Percentiles rank a stretch among this genome's conserved stretches.
Evolutionary conservation across 2,329 filamentous ascomycete genomes (phyloP).

Genomic region (Cadophora malorum): DNA sequence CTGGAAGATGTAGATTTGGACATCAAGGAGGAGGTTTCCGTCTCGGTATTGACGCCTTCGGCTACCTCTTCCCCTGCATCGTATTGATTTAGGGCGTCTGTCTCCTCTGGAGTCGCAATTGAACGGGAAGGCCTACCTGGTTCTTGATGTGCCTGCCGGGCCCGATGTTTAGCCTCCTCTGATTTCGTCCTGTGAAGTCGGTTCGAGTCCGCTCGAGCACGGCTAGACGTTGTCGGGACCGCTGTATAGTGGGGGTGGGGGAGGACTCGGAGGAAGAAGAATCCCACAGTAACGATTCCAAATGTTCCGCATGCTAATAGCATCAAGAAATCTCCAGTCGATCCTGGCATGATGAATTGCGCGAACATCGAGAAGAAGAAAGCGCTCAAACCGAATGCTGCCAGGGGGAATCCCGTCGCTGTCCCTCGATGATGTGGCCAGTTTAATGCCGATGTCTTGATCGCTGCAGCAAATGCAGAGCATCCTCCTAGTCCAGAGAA

Average conservation of each 20-base stretch:
- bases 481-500: constrained; percentile 89
- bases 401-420: constrained; percentile 90
- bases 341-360: constrained; percentile 78
- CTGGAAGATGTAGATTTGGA: constrained; percentile 62
- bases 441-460: constrained; percentile 88
- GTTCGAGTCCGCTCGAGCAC: constrained; percentile 41
- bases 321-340: constrained; percentile 81
- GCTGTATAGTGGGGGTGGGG: constrained; percentile 57
- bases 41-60: constrained; percentile 47
- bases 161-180: constrained; percentile 50
- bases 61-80: constrained; percentile 42
- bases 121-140: constrained; percentile 65
- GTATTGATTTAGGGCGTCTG: constrained; percentile 42
- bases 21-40: constrained; percentile 82
- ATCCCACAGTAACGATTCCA: constrained; percentile 73
- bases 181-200: constrained; percentile 54
- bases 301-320: constrained; percentile 83
- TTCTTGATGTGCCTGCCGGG: constrained; percentile 54
- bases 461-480: constrained; percentile 84
- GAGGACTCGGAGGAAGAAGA: constrained; percentile 84
- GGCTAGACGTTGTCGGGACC: constrained; percentile 47
- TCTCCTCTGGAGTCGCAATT: constrained; percentile 43
- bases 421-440: constrained; percentile 92
- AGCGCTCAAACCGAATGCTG: constrained; percentile 92
- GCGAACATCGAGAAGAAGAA: constrained; percentile 93